These are phyloP conservation scores for Candolleomyces eurysporus DNA, from an alignment of 768 basidiomycete genomes.

Conservation along the genomic window DNA sequence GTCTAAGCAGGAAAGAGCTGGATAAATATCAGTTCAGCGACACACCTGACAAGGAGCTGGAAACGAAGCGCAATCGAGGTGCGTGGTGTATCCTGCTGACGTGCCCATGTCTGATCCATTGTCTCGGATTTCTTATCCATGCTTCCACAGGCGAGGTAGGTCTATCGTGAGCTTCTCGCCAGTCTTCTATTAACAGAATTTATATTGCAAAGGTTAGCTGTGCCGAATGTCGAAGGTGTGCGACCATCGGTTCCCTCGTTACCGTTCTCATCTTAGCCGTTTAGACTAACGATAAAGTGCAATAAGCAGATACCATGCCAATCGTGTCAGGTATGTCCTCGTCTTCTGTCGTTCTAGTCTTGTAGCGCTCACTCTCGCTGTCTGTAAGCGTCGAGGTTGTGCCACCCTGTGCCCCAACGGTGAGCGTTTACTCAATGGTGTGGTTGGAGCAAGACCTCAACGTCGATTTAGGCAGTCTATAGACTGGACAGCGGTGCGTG, in stretches of 20 bases:
- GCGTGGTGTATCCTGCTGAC: slow-evolving; percentile 15
- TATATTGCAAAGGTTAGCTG: slow-evolving; percentile 54
- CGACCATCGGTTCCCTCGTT: slow-evolving; percentile 45
- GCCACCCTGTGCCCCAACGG: slow-evolving; percentile 72
- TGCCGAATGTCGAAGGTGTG: slow-evolving; percentile 75
- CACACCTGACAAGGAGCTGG: slow-evolving; percentile 62
- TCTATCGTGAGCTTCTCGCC: background rate
- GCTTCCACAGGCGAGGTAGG: slow-evolving; percentile 22
- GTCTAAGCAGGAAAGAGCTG: slow-evolving; percentile 44
- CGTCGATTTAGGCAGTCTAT: slow-evolving; percentile 52
- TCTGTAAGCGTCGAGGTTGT: slow-evolving; percentile 57
- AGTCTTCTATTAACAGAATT: slow-evolving; percentile 9
- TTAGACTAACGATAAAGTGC: slow-evolving; percentile 75
- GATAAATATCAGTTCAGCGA: slow-evolving; percentile 52
- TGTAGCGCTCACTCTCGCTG: background rate
- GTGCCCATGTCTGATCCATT: slow-evolving; percentile 3
- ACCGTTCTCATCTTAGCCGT: slow-evolving; percentile 13
- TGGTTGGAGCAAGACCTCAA: too few relatives aligned
- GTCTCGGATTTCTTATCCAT: slow-evolving; percentile 18
- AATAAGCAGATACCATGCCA: slow-evolving; percentile 81
- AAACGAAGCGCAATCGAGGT: slow-evolving; percentile 71
- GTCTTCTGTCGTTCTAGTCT: too few relatives aligned
- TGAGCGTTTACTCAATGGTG: slow-evolving; percentile 20
- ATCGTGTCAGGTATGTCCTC: slow-evolving; percentile 58
- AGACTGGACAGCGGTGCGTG: slow-evolving; percentile 70